Evolutionary conservation across 169 alveolate genomes (phyloP).

Genomic region (Plasmodium adleri): DNA sequence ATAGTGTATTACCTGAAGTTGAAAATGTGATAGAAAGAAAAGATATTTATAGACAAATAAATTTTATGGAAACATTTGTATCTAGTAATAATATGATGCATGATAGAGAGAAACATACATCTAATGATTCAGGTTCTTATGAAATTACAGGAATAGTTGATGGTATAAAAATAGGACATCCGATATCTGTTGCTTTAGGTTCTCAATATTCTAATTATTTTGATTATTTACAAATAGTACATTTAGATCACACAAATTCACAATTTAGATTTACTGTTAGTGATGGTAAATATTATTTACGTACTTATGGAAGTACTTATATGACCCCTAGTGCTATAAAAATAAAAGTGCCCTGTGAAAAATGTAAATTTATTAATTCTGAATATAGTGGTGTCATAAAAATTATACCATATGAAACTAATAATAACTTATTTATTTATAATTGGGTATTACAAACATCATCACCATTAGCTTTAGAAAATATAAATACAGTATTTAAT

Average conservation of each 20-base stretch:
- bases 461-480: slow-evolving; percentile 81
- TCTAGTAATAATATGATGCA: slow-evolving; percentile 43
- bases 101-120: slow-evolving; percentile 17
- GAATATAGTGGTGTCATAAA: slow-evolving; percentile 21
- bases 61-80: slow-evolving; percentile 52
- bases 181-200: slow-evolving; percentile 85
- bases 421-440: slow-evolving; percentile 75
- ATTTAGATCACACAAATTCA: slow-evolving; percentile 45
- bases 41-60: slow-evolving; percentile 4
- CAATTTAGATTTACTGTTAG: slow-evolving; percentile 76
- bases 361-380: slow-evolving; percentile 76
- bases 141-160: slow-evolving; percentile 79
- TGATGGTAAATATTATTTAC: slow-evolving; percentile 81
- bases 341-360: slow-evolving; percentile 79
- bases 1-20: background rate
- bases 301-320: slow-evolving; percentile 82
- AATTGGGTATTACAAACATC: slow-evolving; percentile 81
- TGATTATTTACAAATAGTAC: slow-evolving; percentile 79
- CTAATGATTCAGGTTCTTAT: background rate
- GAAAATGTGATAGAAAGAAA: background rate
- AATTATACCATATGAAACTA: slow-evolving; percentile 49
- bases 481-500: slow-evolving; percentile 72
- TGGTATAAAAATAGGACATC: slow-evolving; percentile 78
- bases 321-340: slow-evolving; percentile 81
- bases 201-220: slow-evolving; percentile 81